These are phyloP conservation scores for Canavalia ensiformis DNA, from an alignment of 306 rosid species.

Conservation along the genomic window DNA sequence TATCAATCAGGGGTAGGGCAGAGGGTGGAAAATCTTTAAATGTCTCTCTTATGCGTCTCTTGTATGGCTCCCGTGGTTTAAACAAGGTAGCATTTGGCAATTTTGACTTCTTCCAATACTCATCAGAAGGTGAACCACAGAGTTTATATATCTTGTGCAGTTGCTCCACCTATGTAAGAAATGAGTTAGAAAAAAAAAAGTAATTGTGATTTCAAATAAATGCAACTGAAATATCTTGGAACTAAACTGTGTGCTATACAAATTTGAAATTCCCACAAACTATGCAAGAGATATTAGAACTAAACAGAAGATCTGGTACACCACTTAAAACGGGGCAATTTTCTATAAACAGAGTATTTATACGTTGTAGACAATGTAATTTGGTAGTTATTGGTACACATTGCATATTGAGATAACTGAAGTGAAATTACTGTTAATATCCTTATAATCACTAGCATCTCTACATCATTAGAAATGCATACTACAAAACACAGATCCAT, in stretches of 20 bases:
- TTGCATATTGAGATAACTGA: conserved; percentile 7
- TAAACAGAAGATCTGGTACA: conserved; percentile 5
- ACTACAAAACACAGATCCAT: conserved; percentile 29
- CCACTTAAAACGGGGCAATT: background rate
- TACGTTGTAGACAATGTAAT: conserved; percentile 22
- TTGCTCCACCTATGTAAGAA: conserved; percentile 82
- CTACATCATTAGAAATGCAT: conserved; percentile 12
- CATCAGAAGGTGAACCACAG: conserved; percentile 97
- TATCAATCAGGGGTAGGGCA: conserved; percentile 78
- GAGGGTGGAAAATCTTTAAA: conserved; percentile 86
- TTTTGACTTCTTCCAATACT: conserved; percentile 86
- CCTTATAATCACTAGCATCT: conserved; percentile 20
- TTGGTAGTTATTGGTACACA: conserved; percentile 6
- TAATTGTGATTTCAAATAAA: conserved; percentile 26
- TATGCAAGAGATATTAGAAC: conserved; percentile 18
- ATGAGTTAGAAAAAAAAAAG: conserved; percentile 39
- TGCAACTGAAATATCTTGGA: conserved; percentile 28
- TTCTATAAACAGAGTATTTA: background rate
- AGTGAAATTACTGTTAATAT: conserved; percentile 20
- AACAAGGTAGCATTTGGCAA: conserved; percentile 90
- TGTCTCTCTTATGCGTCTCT: conserved; percentile 74
- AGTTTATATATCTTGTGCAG: conserved; percentile 94
- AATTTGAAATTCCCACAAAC: conserved; percentile 25
- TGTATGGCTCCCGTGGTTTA: conserved; percentile 88
- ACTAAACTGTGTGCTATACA: conserved; percentile 12